These are phyloP conservation scores for Exophiala oligosperma DNA, from an alignment of 2,329 filamentous ascomycete species.

Conservation along the genomic window DNA sequence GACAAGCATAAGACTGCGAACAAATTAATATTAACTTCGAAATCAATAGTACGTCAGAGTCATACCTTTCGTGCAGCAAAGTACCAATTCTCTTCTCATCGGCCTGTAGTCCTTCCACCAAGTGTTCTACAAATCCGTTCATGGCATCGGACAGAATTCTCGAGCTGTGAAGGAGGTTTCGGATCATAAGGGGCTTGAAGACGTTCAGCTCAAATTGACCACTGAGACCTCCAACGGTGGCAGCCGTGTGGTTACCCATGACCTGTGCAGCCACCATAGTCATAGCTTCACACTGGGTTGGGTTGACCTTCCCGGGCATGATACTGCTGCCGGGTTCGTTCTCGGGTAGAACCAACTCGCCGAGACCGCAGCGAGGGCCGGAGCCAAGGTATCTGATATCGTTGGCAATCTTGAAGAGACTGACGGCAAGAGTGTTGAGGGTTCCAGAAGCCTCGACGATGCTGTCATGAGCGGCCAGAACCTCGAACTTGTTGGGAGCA, in stretches of 20 bases:
- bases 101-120: conserved; percentile 82
- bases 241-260: conserved; percentile 93
- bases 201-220: conserved; percentile 99
- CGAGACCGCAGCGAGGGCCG: conserved; percentile 91
- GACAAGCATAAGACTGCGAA: conserved; percentile 86
- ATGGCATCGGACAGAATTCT: conserved; percentile 89
- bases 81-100: conserved; percentile 89
- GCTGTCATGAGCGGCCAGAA: conserved; percentile 91
- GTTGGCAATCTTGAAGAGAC: conserved; percentile 96
- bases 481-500: conserved; percentile 98
- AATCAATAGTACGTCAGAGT: conserved; percentile 16
- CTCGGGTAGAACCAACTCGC: conserved; percentile 89
- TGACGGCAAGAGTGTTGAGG: conserved; percentile 87
- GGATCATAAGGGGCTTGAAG: conserved; percentile 95
- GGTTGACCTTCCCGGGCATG: conserved; percentile 99
- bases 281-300: conserved; percentile 94
- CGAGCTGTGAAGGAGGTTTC: conserved; percentile 89
- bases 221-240: conserved; percentile 92
- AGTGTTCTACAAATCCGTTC: conserved; percentile 91
- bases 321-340: conserved; percentile 98
- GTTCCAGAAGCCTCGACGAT: conserved; percentile 91
- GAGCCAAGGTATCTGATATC: conserved; percentile 97
- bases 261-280: conserved; percentile 98
- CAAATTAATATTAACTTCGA: conserved; percentile 7
- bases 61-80: conserved; percentile 92